Conservation (phyloP, 257 asterid species). For the Solanum pennellii region DNA sequence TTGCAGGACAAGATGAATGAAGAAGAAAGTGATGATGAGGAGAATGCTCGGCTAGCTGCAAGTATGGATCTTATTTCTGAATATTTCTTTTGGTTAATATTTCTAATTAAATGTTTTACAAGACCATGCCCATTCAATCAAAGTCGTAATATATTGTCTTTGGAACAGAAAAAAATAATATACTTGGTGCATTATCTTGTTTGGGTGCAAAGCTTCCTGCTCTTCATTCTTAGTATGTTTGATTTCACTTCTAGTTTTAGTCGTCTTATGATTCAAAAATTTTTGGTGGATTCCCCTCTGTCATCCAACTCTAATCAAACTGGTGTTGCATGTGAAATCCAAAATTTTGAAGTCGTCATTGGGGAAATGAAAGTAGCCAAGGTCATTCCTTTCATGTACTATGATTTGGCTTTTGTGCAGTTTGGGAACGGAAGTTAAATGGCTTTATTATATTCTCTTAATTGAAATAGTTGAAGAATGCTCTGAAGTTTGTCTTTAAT, state of each 20-base stretch:
- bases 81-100: background rate
- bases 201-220: background rate
- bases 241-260: background rate
- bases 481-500: conserved; percentile 5
- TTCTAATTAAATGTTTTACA: background rate
- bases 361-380: background rate
- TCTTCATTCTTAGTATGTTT: background rate
- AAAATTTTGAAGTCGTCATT: background rate
- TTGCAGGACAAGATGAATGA: conserved; percentile 72
- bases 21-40: conserved; percentile 76
- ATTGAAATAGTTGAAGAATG: background rate
- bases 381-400: background rate
- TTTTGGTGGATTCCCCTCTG: background rate
- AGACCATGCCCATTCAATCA: background rate
- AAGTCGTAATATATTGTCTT: background rate
- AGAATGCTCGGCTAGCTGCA: conserved; percentile 19
- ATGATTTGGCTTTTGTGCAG: background rate
- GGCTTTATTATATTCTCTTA: background rate
- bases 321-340: background rate
- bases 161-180: background rate
- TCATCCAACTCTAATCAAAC: background rate
- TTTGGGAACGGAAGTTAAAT: background rate
- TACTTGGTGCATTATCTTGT: background rate
- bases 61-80: conserved; percentile 25
- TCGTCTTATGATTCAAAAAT: background rate